Evolutionary conservation across 441 rosid genomes (phyloP).

Genomic region (Jatropha podagrica): DNA sequence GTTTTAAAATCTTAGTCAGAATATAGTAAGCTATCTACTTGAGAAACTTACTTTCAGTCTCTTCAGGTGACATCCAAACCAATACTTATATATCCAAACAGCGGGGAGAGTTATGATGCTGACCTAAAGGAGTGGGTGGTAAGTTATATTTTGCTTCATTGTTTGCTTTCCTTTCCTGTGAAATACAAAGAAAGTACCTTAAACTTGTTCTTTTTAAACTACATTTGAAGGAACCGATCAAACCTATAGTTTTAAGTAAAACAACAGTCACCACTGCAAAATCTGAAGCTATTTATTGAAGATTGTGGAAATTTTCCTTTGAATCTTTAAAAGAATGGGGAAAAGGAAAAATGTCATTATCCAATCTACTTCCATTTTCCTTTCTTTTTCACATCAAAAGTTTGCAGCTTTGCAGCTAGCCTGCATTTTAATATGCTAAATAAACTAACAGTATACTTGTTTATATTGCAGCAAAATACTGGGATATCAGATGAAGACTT

Average conservation of each 20-base stretch:
- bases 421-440: background rate
- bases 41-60: constrained; percentile 15
- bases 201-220: background rate
- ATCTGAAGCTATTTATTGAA: background rate
- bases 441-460: background rate
- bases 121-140: constrained; percentile 82
- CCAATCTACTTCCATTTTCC: background rate
- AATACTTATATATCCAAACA: constrained; percentile 77
- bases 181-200: constrained; percentile 6
- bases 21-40: background rate
- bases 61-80: constrained; percentile 81
- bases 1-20: background rate
- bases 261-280: background rate
- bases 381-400: background rate
- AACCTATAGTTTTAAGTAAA: background rate
- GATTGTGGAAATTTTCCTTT: background rate
- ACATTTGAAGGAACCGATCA: background rate
- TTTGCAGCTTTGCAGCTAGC: background rate
- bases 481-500: constrained; percentile 79
- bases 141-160: constrained; percentile 28
- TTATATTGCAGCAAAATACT: constrained; percentile 60
- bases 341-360: background rate
- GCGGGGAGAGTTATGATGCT: constrained; percentile 80
- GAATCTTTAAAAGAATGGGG: background rate
- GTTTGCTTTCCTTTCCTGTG: background rate